phyloP scores from a whole-genome alignment of 2,329 filamentous ascomycete species.

The Biscogniauxia mediterranea region DNA sequence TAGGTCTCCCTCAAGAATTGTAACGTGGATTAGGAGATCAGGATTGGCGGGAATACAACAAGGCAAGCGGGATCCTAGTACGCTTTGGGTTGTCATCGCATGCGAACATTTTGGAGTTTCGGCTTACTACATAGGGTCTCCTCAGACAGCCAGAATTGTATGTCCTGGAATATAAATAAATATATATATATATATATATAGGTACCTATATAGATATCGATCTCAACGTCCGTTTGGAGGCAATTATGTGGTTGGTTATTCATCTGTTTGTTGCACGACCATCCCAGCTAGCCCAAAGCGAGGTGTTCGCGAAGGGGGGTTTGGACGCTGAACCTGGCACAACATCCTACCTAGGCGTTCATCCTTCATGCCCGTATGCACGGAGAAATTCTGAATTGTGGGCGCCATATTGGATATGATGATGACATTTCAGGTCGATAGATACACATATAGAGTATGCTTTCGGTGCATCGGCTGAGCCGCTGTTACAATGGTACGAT shows the following conservation, averaged over 20 bases:
- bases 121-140: neutral
- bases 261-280: neutral
- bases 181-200: neutral
- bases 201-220: neutral
- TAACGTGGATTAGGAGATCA: neutral
- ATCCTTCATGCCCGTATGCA: neutral
- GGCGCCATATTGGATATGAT: no score
- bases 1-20: neutral
- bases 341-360: neutral
- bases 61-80: neutral
- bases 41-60: neutral
- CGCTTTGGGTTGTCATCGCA: neutral
- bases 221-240: neutral
- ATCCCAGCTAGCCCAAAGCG: neutral
- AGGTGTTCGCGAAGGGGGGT: neutral
- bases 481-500: neutral
- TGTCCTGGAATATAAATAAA: neutral
- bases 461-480: no score
- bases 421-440: no score
- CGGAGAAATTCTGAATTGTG: neutral
- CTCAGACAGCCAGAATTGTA: neutral
- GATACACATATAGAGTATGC: no score
- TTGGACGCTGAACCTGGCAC: neutral
- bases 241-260: neutral
- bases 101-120: neutral